Percentiles rank a stretch among this genome's conserved stretches.
Evolutionary conservation across 129 eudicot genomes (phyloP).

Genomic region (Flaveria robusta): DNA sequence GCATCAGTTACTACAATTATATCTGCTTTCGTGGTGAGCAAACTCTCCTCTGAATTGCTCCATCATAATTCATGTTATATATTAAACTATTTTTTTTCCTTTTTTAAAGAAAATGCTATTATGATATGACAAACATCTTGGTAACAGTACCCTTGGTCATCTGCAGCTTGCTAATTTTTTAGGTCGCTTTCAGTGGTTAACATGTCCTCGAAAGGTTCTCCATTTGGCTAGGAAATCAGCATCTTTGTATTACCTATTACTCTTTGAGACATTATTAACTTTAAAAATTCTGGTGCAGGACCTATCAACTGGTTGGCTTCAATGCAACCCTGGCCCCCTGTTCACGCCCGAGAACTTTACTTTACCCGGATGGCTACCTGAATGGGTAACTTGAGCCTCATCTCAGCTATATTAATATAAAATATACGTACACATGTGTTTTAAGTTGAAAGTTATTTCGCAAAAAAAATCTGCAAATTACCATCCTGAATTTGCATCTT

Average conservation of each 20-base stretch:
- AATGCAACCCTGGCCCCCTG: conserved; percentile 87
- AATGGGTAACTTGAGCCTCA: conserved; percentile 56
- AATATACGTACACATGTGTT: background rate
- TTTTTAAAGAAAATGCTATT: conserved; percentile 8
- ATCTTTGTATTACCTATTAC: conserved; percentile 3
- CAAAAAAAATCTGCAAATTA: background rate
- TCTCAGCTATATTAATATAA: conserved; percentile 14
- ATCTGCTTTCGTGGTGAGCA: conserved; percentile 82
- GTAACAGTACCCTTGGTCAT: conserved; percentile 25
- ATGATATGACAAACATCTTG: conserved; percentile 19
- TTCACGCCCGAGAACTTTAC: conserved; percentile 66
- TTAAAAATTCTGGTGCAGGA: conserved; percentile 53
- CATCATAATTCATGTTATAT: background rate
- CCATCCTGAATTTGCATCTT: background rate
- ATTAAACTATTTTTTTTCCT: background rate
- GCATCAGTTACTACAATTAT: conserved; percentile 88
- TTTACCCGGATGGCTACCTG: conserved; percentile 71
- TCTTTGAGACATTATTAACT: conserved; percentile 14
- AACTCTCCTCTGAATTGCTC: conserved; percentile 22
- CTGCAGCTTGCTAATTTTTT: conserved; percentile 84
- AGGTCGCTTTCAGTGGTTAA: conserved; percentile 88
- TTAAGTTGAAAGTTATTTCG: conserved; percentile 13
- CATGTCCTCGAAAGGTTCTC: conserved; percentile 89
- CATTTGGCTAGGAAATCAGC: conserved; percentile 13
- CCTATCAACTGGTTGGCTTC: conserved; percentile 95